A percentile compares a stretch with the other conserved stretches of the same genome.
These are phyloP conservation scores for Xylariaceae sp. DNA, from an alignment of 2,329 filamentous ascomycete species.

Conservation along the genomic window DNA sequence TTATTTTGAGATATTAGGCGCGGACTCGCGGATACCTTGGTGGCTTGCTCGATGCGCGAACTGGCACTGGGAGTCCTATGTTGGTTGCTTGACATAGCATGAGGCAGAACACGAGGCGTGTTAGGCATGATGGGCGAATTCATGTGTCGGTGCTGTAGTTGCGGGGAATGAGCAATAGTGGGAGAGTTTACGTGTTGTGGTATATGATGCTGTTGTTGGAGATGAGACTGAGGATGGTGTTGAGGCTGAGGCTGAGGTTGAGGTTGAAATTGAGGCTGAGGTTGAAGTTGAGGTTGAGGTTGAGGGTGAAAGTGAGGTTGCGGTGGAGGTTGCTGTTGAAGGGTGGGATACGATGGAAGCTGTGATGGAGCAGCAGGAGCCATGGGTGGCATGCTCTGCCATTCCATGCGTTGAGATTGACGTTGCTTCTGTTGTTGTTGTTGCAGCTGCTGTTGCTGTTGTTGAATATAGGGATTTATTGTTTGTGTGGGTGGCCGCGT, in stretches of 20 bases:
- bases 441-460: slow-evolving; percentile 24
- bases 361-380: slow-evolving; percentile 12
- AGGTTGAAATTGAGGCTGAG: slow-evolving; percentile 24
- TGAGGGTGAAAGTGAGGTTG: slow-evolving; percentile 33
- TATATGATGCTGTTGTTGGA: slow-evolving; percentile 28
- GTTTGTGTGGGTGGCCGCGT: slow-evolving; percentile 35
- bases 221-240: slow-evolving; percentile 28
- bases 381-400: slow-evolving; percentile 17
- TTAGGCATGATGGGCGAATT: slow-evolving; percentile 27
- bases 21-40: slow-evolving; percentile 31
- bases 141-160: slow-evolving; percentile 21
- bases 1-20: slow-evolving; percentile 27
- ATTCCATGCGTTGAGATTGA: slow-evolving; percentile 21
- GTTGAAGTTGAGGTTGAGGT: slow-evolving; percentile 29
- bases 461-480: slow-evolving; percentile 30
- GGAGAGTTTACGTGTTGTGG: slow-evolving; percentile 26
- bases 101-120: slow-evolving; percentile 27
- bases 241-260: slow-evolving; percentile 21
- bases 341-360: slow-evolving; percentile 7
- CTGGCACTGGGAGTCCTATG: slow-evolving; percentile 21
- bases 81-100: slow-evolving; percentile 22
- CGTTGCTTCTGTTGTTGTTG: background rate
- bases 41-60: slow-evolving; percentile 26
- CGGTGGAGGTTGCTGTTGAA: slow-evolving; percentile 6
- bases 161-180: slow-evolving; percentile 25